These are phyloP conservation scores for Wickerhamomyces bovis DNA, from an alignment of 805 yeast species.

Conservation along the genomic window DNA sequence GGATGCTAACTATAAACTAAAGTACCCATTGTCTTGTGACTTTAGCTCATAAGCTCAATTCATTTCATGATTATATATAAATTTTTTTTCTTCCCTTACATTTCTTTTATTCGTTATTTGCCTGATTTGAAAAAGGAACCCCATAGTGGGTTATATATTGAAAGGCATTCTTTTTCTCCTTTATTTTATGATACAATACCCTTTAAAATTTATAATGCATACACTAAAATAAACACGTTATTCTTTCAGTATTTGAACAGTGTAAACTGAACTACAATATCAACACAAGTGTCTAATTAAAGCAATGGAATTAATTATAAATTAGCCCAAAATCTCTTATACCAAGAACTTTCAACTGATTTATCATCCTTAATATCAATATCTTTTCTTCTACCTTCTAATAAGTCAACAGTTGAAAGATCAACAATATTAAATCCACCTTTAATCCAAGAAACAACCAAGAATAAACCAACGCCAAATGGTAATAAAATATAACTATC, in stretches of 20 bases:
- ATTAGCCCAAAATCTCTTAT: slow-evolving; percentile 6
- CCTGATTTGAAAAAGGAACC: not conserved
- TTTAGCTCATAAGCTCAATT: slow-evolving; percentile 29
- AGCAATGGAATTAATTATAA: not conserved
- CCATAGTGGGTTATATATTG: too few relatives aligned
- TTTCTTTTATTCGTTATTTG: not conserved
- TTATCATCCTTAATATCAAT: slow-evolving; percentile 11
- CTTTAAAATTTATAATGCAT: not conserved
- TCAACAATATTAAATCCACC: slow-evolving; percentile 34
- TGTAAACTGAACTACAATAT: too few relatives aligned
- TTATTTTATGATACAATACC: not conserved
- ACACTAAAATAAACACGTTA: too few relatives aligned
- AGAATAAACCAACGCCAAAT: slow-evolving; percentile 39
- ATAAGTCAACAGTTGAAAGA: slow-evolving; percentile 40
- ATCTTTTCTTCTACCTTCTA: slow-evolving; percentile 43
- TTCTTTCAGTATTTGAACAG: too few relatives aligned
- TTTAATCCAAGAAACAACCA: slow-evolving; percentile 34
- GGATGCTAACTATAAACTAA: slow-evolving; percentile 42
- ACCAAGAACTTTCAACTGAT: slow-evolving; percentile 10
- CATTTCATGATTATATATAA: not conserved
- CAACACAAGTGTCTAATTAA: too few relatives aligned
- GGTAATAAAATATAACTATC: slow-evolving; percentile 65
- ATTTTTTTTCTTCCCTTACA: too few relatives aligned
- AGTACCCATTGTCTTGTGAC: slow-evolving; percentile 44
- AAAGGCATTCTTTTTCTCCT: not conserved